These are phyloP conservation scores for Fusarium sp. DNA, from an alignment of 2,329 filamentous ascomycete genomes.

Conservation along the genomic window DNA sequence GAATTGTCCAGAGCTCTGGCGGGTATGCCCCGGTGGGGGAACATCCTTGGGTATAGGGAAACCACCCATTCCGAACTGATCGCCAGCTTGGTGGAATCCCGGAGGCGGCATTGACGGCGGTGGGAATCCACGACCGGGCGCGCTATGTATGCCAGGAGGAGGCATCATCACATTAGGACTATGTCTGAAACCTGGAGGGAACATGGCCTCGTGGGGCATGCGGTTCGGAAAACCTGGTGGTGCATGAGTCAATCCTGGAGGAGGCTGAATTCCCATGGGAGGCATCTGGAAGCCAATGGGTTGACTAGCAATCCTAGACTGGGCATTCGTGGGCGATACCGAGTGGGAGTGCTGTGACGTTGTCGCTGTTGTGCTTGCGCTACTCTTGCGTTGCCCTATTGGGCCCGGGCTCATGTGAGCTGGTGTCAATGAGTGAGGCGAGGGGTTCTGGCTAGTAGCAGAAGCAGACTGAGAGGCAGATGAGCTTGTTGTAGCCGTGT, in stretches of 20 bases:
- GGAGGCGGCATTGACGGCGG: constrained; percentile 50
- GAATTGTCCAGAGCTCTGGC: constrained; percentile 76
- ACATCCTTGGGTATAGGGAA: constrained; percentile 48
- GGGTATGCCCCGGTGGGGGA: constrained; percentile 65
- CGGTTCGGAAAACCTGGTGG: constrained; percentile 64
- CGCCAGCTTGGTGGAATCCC: constrained; percentile 46
- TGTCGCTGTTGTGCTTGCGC: constrained; percentile 50
- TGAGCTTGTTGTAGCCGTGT: constrained; percentile 72
- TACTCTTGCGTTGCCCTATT: constrained; percentile 70
- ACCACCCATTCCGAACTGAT: constrained; percentile 46
- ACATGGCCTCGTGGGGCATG: constrained; percentile 62
- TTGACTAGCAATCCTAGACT: constrained; percentile 49
- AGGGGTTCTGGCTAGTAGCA: constrained; percentile 62
- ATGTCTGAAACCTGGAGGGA: constrained; percentile 57
- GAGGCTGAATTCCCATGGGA: constrained; percentile 61
- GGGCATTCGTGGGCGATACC: constrained; percentile 65
- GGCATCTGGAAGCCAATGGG: constrained; percentile 62
- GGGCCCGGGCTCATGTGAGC: constrained; percentile 70
- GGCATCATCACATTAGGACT: constrained; percentile 57
- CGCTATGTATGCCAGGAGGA: constrained; percentile 60
- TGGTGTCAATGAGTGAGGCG: constrained; percentile 68
- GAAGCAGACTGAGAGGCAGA: constrained; percentile 67
- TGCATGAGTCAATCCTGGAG: constrained; percentile 49
- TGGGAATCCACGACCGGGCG: constrained; percentile 55
- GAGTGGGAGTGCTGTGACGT: constrained; percentile 47